Conservation (phyloP, 1,139 yeast species). For the Petasospora fabianii region DNA sequence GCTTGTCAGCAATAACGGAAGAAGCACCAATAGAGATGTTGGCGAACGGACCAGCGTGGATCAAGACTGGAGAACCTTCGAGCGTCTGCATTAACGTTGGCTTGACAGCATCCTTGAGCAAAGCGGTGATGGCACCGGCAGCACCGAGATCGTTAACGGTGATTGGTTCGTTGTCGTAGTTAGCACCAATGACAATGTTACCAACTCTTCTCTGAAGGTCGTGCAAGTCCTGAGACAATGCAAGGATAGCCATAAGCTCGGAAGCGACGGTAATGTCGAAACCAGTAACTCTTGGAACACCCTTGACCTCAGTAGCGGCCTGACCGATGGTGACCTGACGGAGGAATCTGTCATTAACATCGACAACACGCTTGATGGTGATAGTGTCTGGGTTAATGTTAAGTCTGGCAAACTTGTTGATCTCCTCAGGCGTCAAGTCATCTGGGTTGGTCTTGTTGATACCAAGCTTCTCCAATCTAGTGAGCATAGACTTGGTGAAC, state of each 20-base stretch:
- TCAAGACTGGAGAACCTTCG: slow-evolving; percentile 82
- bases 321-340: slow-evolving; percentile 73
- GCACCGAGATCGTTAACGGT: slow-evolving; percentile 78
- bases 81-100: slow-evolving; percentile 83
- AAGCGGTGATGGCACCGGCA: slow-evolving; percentile 79
- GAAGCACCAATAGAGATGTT: slow-evolving; percentile 84
- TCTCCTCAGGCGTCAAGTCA: slow-evolving; percentile 63
- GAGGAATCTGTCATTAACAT: slow-evolving; percentile 73
- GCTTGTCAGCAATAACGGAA: slow-evolving; percentile 71
- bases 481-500: slow-evolving; percentile 66
- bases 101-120: slow-evolving; percentile 75
- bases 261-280: slow-evolving; percentile 83
- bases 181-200: slow-evolving; percentile 66
- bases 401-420: slow-evolving; percentile 56
- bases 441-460: slow-evolving; percentile 66
- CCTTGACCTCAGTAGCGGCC: slow-evolving; percentile 72
- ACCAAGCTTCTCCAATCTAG: slow-evolving; percentile 59
- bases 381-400: slow-evolving; percentile 71
- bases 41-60: slow-evolving; percentile 86
- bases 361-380: slow-evolving; percentile 75
- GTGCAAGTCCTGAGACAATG: slow-evolving; percentile 59
- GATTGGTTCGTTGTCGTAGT: slow-evolving; percentile 57
- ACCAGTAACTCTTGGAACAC: slow-evolving; percentile 66
- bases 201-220: slow-evolving; percentile 73
- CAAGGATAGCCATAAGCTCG: slow-evolving; percentile 78